Base-by-base conservation (phyloP, 257 asterid genomes). In the Salvia miltiorrhiza region DNA sequence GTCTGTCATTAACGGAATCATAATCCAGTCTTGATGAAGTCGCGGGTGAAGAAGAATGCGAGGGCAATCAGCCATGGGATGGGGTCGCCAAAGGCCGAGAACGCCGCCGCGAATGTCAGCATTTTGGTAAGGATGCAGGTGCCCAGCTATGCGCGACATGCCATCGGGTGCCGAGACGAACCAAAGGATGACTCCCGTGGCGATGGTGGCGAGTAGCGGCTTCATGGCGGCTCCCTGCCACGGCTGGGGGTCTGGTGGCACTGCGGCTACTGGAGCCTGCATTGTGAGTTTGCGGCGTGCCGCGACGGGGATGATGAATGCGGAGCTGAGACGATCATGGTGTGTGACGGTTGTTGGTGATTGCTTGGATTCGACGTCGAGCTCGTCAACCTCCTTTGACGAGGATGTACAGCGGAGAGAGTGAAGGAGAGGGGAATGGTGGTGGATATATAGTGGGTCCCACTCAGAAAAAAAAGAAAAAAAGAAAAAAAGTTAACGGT, bases 31-130 rank as follows among this genome's bases (percentile, higher is more conserved):
- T 92, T 90, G 21, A 93, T 90, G 63, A 93, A 93, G 40, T 97
- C 98, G 19, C 98, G 73, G 0, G 98, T 96, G 50, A 93, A 93
- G 74, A 93, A 93, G 82, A 90, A 93, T 0, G 97, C 97, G 6
- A 93, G 75, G 0, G 97, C 98, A 47, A 93, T 93, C 54, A 90
- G 26, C 97, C 98, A 93, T 1, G 97, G 97, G 4, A 90, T 88
- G 0, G 97, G 97, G 49, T 90, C 97, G 0, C 96, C 96, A 40
- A 92, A 92, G 4, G 98, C 96, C 4, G 98, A 93, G 49, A 93
- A 93, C 0, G 97, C 97, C 9, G 90, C 95, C 2, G 96, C 89
- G 69, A 92, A 92, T 0, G 96, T 83, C 0, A 92, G 85, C 5
- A 97, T 92, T 72, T 88, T 92, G 0, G 97, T 92, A 2, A 90